Evolutionary conservation across 2,329 filamentous ascomycete genomes (phyloP), one percentile per base, ranked within the genome.

Genomic region (Chrysosporium queenslandicum): DNA sequence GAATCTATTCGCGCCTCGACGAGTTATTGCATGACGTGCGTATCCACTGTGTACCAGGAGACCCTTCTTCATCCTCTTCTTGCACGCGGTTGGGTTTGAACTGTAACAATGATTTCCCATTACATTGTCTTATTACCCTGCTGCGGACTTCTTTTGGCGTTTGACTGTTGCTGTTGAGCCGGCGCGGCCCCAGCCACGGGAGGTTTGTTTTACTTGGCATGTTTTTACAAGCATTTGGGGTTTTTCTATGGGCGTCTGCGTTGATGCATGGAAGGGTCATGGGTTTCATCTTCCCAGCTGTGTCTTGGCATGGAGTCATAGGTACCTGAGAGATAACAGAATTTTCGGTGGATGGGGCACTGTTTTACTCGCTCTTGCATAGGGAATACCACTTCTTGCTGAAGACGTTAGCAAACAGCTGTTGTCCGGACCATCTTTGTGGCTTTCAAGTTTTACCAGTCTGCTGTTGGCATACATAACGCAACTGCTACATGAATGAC

Each of bases 1-100:
- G 63, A 79, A 83, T 55, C 74, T 91, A 20, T 51, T 51, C 23
- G 40, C 49, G 8, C 40, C 49, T 29, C 39, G 40, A 37, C 49
- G 49, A 45, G 30, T 18, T 2, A 20, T 37, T 36, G 29, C 40
- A 36, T 37, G 12, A 45, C 21, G 21, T 4, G 47, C 36, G 11
- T 45, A n/a, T 29, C 14, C 25, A 18, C n/a, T 40, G 36, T 14
- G 14, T 18, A n/a, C 36, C 2, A n/a, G 2, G 12, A 16, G 23
- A 27, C 21, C 25, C 12, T 2, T 36, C 16, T 18, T 29, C 46
- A n/a, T 23, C 37, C n/a, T 12, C 18, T 5, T 23, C 37, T 23
- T 40, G 20, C 23, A 2, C 7, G 3, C 4, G 6, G 3, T 40
- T 40, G n/a, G 18, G 6, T 29, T 29, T 29, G 27, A 29, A 12